Evolutionary conservation across 1,139 yeast genomes (phyloP).

Genomic region (Yarrowia galli): DNA sequence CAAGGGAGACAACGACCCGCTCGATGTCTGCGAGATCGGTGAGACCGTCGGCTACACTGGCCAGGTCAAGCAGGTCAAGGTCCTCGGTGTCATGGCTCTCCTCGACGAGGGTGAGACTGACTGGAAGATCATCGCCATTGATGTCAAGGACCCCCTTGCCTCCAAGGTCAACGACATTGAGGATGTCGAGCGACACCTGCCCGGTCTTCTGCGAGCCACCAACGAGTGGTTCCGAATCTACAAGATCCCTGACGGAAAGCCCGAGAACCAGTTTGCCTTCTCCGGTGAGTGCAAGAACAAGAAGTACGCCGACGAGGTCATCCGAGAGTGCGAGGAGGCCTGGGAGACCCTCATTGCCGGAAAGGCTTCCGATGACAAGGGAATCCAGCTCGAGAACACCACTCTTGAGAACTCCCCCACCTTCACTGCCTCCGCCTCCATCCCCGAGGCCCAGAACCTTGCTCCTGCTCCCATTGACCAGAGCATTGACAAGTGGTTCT

Average conservation of each 20-base stretch:
- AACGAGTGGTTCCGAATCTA: slow-evolving; percentile 94
- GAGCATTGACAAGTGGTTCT: slow-evolving; percentile 98
- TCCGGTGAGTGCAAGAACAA: slow-evolving; percentile 78
- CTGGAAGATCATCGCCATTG: slow-evolving; percentile 93
- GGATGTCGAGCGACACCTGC: slow-evolving; percentile 83
- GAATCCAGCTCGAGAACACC: slow-evolving; percentile 34
- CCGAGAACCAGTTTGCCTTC: slow-evolving; percentile 84
- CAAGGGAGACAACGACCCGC: slow-evolving; percentile 93
- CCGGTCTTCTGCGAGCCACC: slow-evolving; percentile 84
- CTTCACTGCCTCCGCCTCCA: slow-evolving; percentile 30
- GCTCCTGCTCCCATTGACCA: slow-evolving; percentile 95
- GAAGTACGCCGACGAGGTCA: slow-evolving; percentile 71
- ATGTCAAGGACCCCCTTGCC: slow-evolving; percentile 81
- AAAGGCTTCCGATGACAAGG: slow-evolving; percentile 53
- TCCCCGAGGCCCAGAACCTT: slow-evolving; percentile 55
- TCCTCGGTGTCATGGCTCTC: slow-evolving; percentile 90
- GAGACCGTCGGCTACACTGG: slow-evolving; percentile 69
- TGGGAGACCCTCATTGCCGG: slow-evolving; percentile 77
- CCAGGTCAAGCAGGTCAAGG: slow-evolving; percentile 82
- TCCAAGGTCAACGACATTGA: slow-evolving; percentile 73
- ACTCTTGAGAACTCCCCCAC: slow-evolving; percentile 31
- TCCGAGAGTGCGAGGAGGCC: slow-evolving; percentile 77
- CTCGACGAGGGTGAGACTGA: slow-evolving; percentile 98
- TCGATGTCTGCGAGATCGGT: slow-evolving; percentile 96
- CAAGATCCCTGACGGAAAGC: slow-evolving; percentile 94